These are phyloP conservation scores for Pseudisothecium myosuroides DNA, from an alignment of 225 moss, liverwort and hornwort species.

Conservation along the genomic window DNA sequence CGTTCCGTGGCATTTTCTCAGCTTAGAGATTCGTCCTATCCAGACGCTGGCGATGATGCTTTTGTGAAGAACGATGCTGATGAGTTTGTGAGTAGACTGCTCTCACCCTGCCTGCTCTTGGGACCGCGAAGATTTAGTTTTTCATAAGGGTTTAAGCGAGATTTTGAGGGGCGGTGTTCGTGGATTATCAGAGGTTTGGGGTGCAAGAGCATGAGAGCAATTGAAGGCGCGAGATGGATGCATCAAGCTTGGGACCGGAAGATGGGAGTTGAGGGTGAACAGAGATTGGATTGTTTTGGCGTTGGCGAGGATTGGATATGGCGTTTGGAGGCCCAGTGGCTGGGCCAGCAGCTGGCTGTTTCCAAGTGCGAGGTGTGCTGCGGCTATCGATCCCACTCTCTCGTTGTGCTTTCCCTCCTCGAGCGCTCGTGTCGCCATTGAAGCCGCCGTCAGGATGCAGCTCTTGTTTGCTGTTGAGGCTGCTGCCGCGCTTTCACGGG, in stretches of 20 bases:
- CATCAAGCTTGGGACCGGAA: neutral
- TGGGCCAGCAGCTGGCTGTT: constrained; percentile 23
- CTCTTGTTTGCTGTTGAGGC: constrained; percentile 3
- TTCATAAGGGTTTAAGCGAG: neutral
- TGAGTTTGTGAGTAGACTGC: neutral
- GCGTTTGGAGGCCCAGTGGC: constrained; percentile 32
- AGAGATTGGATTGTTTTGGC: neutral
- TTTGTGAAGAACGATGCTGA: neutral
- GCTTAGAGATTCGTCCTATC: neutral
- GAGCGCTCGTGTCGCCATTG: neutral
- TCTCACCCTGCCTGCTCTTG: neutral
- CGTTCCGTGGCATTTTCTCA: neutral
- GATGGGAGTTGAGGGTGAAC: neutral
- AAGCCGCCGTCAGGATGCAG: constrained; percentile 8
- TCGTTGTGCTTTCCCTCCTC: neutral
- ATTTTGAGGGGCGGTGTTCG: neutral
- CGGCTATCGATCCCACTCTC: constrained; percentile 17
- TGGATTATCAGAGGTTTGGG: neutral
- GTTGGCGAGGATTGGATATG: constrained; percentile 15
- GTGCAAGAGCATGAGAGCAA: neutral
- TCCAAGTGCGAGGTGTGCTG: constrained; percentile 25
- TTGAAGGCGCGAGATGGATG: constrained; percentile 4
- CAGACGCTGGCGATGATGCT: neutral
- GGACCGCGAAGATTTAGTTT: neutral
- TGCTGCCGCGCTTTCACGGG: constrained; percentile 11